Evolutionary conservation across 2,329 filamentous ascomycete species (phyloP).

Genomic region (Aspergillus sp.): DNA sequence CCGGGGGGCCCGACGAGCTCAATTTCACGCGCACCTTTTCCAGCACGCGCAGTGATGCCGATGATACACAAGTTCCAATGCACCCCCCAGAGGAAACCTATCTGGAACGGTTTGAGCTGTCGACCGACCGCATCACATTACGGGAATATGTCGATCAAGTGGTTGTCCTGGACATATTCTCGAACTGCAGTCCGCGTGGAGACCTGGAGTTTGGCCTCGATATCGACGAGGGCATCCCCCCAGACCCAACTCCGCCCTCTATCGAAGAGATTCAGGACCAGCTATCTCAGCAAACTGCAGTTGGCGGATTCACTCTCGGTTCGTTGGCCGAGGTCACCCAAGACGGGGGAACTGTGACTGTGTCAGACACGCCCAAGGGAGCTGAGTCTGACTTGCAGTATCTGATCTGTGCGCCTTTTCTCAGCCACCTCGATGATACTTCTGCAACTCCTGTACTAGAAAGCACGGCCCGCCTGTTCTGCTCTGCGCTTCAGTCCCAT

Average conservation of each 20-base stretch:
- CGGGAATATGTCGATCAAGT: conserved; percentile 2
- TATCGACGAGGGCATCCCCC: conserved; percentile 15
- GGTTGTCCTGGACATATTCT: background rate
- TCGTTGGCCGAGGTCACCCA: conserved; percentile 8
- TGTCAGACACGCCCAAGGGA: conserved; percentile 13
- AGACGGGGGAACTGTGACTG: conserved; percentile 8
- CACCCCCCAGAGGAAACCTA: background rate
- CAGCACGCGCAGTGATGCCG: background rate
- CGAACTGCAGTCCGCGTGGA: background rate
- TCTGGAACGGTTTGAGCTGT: conserved; percentile 11
- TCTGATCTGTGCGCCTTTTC: conserved; percentile 15
- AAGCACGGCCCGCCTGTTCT: conserved; percentile 17
- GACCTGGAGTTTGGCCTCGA: conserved; percentile 3
- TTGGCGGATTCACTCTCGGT: conserved; percentile 7
- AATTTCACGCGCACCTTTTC: conserved; percentile 20
- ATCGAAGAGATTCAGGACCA: conserved; percentile 15
- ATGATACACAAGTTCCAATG: background rate
- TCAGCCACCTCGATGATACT: conserved; percentile 6
- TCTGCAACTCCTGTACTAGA: conserved; percentile 6
- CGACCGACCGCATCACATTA: conserved; percentile 3
- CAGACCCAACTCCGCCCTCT: background rate
- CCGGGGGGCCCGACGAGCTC: conserved; percentile 13
- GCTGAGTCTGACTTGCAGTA: conserved; percentile 16
- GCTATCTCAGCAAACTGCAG: conserved; percentile 8
- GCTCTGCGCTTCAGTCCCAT: conserved; percentile 4